A percentile compares a stretch with the other conserved stretches of the same genome.
These are phyloP conservation scores for Venturia oleaginea DNA, from an alignment of 2,329 filamentous ascomycete species.

Conservation along the genomic window DNA sequence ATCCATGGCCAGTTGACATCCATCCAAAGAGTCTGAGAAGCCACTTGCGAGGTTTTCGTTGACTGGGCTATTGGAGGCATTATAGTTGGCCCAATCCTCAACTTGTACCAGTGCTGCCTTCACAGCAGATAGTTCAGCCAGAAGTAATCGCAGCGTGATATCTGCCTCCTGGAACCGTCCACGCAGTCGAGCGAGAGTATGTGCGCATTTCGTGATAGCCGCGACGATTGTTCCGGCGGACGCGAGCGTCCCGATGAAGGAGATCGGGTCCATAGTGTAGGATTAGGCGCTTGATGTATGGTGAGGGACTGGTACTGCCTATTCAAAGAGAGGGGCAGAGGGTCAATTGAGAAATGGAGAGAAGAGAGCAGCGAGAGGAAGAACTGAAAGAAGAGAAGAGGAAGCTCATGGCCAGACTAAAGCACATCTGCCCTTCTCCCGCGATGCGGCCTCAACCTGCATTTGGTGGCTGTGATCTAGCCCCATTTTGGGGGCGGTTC, in stretches of 20 bases:
- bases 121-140: constrained; percentile 29
- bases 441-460: constrained; percentile 1
- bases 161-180: constrained; percentile 30
- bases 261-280: constrained; percentile 26
- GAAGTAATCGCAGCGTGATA: constrained; percentile 29
- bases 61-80: constrained; percentile 14
- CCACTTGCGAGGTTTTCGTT: constrained; percentile 15
- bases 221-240: constrained; percentile 28
- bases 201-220: constrained; percentile 26
- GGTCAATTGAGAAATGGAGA: not conserved
- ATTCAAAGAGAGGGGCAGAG: not conserved
- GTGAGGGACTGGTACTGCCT: not conserved
- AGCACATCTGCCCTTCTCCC: not conserved
- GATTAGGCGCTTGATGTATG: not conserved
- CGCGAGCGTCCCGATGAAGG: constrained; percentile 26
- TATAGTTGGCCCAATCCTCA: constrained; percentile 26
- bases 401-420: not conserved
- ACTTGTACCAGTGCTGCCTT: constrained; percentile 29
- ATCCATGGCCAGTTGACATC: constrained; percentile 17
- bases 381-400: not conserved
- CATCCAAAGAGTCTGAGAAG: constrained; percentile 17
- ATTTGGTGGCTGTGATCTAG: not conserved
- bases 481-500: not conserved
- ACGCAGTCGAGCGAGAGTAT: constrained; percentile 25
- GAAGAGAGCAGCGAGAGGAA: not conserved